Base-by-base conservation (phyloP, 805 yeast species). In the Monosporozyma yasuniensis region DNA sequence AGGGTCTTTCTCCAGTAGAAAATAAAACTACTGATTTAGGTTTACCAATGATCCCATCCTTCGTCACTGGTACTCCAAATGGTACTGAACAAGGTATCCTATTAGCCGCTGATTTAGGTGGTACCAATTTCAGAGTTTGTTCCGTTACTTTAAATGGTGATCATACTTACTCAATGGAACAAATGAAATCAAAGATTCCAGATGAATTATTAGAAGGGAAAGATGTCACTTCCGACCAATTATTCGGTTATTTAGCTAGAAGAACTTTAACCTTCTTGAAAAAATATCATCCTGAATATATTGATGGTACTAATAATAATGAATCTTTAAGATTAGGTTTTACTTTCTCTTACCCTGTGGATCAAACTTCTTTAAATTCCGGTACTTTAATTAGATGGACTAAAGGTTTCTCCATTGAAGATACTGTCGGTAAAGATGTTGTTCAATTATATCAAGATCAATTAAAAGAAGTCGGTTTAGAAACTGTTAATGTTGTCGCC, bases 381-480 rank as follows among this genome's bases (percentile, higher is more conserved):
- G 98, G 98, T 53, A 79, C 78, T 11, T 75, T 93, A 55, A 77
- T 91, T 46, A 83, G 98, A 67, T 91, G 99, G 99, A 89, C 98
- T 23, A 91, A 91, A 69, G 97, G 97, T 32, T 91, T 86, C 69
- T 80, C 84, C 60, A 83, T 91, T 58, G 77, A 78, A 30, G 98
- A 91, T 57, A 82, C 87, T 41, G 86, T 90, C 35, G 95, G 87
- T 49, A 72, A 82, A 62, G 97, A 91, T 64, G 84, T 93, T 42
- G 91, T 87, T 49, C 72, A 72, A 44, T 67, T 81, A 46, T 75
- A 88, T 53, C 98, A 93, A 68, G 65, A 66, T 12, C 84, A 86
- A 53, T 60, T 91, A 48, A 84, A 87, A 57, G 60, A 57, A 3
- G 72, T 76, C 37, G 73, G 78, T 0, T 70, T 81, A 44, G 83